Conservation (phyloP, 169 alveolate genomes). For the Eimeria tenella region DNA sequence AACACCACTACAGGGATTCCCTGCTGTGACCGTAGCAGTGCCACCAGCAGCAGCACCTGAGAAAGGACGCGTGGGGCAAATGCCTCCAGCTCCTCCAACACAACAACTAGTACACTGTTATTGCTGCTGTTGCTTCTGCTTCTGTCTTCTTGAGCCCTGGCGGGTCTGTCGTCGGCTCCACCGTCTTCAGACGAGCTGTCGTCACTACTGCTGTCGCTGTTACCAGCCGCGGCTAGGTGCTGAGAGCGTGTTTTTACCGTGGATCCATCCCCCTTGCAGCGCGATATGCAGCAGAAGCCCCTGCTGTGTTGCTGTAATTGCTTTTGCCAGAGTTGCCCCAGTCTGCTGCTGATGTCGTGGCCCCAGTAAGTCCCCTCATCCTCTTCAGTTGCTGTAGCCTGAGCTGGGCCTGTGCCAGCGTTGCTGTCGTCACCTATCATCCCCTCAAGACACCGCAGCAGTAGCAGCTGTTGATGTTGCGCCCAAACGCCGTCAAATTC, state of each 20-base stretch:
- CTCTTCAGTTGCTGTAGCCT: slow-evolving; percentile 47
- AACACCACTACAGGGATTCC: slow-evolving; percentile 49
- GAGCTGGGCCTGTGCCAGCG: not conserved
- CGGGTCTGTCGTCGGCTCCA: slow-evolving; percentile 12
- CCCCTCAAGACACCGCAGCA: slow-evolving; percentile 67
- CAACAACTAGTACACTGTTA: slow-evolving; percentile 61
- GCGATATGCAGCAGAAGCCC: slow-evolving; percentile 65
- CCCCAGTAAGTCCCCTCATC: slow-evolving; percentile 33
- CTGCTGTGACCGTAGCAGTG: slow-evolving; percentile 58
- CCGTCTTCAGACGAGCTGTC: slow-evolving; percentile 42
- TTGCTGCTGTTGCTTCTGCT: slow-evolving; percentile 34
- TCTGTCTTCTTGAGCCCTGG: not conserved
- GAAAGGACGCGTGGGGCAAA: slow-evolving; percentile 40
- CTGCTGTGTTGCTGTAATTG: slow-evolving; percentile 65
- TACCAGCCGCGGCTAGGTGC: not conserved
- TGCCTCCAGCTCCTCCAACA: slow-evolving; percentile 75
- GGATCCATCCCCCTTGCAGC: slow-evolving; percentile 32
- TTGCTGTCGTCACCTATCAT: slow-evolving; percentile 31
- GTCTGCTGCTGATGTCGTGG: slow-evolving; percentile 48
- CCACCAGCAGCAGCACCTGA: slow-evolving; percentile 70
- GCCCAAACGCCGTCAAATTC: not conserved
- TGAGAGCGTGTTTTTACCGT: slow-evolving; percentile 49
- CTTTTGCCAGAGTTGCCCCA: slow-evolving; percentile 51
- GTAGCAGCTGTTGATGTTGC: slow-evolving; percentile 68
- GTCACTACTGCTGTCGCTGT: slow-evolving; percentile 67